Evolutionary conservation across 164 flowering plant genomes (phyloP).

Genomic region (Vitis vinifera): DNA sequence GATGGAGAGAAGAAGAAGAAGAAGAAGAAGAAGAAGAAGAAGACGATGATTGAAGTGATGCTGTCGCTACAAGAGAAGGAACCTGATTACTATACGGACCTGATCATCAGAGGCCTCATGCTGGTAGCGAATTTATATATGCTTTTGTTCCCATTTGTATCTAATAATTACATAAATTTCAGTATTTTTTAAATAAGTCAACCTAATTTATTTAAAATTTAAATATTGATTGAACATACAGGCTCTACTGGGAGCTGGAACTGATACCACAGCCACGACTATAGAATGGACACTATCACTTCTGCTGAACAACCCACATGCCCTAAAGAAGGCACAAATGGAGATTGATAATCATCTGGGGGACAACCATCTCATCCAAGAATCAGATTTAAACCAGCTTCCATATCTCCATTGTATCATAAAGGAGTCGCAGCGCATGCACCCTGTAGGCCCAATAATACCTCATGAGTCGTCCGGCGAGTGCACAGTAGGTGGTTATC

Average conservation of each 20-base stretch:
- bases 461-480: conserved; percentile 39
- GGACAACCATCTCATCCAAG: conserved; percentile 22
- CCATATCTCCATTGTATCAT: conserved; percentile 32
- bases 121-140: conserved; percentile 25
- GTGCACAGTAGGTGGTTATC: conserved; percentile 29
- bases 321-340: conserved; percentile 14
- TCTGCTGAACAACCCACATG: conserved; percentile 31
- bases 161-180: too few relatives aligned
- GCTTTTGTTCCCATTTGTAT: too few relatives aligned
- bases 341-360: conserved; percentile 30
- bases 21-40: background rate
- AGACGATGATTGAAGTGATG: conserved; percentile 33
- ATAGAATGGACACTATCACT: conserved; percentile 52
- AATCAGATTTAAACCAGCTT: conserved; percentile 30
- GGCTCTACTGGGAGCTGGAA: conserved; percentile 40
- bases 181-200: too few relatives aligned
- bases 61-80: conserved; percentile 24
- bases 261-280: conserved; percentile 38
- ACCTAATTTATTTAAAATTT: too few relatives aligned
- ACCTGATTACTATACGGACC: conserved; percentile 43
- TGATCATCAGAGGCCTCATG: conserved; percentile 39
- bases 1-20: background rate
- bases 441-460: conserved; percentile 28
- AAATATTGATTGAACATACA: background rate
- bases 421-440: conserved; percentile 31